These are phyloP conservation scores for Lipomyces sp. DNA, from an alignment of 805 yeast species.

Conservation along the genomic window DNA sequence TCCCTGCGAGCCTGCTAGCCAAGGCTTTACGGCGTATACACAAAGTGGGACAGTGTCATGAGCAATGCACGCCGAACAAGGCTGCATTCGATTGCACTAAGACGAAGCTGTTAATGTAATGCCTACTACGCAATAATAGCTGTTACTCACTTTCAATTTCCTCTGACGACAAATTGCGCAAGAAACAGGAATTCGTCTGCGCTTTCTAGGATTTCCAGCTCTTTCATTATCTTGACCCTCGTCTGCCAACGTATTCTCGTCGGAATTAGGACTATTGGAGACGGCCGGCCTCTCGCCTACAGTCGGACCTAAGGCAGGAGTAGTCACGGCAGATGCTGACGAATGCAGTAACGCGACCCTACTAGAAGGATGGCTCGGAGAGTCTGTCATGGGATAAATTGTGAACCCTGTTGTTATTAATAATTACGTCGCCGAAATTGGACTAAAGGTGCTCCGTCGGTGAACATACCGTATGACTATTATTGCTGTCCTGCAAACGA, in stretches of 20 bases:
- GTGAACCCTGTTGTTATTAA: not conserved
- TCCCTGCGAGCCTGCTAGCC: conserved; percentile 15
- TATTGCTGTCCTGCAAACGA: no score
- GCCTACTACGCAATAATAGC: not conserved
- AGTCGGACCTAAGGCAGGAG: not conserved
- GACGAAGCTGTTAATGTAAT: not conserved
- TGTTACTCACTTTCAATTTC: conserved; percentile 22
- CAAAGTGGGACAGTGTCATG: conserved; percentile 33
- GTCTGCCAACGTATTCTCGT: not conserved
- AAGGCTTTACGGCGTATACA: conserved; percentile 35
- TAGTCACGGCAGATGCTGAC: not conserved
- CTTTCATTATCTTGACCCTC: not conserved
- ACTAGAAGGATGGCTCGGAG: not conserved
- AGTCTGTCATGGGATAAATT: not conserved
- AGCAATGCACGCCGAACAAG: conserved; percentile 34
- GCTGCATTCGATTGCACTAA: conserved; percentile 35
- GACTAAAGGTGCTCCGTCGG: no score
- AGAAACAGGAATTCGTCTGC: conserved; percentile 23
- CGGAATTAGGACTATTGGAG: not conserved
- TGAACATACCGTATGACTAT: no score
- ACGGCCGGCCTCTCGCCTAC: not conserved
- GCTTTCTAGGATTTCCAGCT: conserved; percentile 8
- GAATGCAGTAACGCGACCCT: not conserved
- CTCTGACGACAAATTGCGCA: conserved; percentile 29
- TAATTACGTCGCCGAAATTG: not conserved